A percentile compares a stretch with the other conserved stretches of the same genome.
Evolutionary conservation across 192 early-diverging fungal genomes (phyloP).

Genomic region (Linnemannia elongata): DNA sequence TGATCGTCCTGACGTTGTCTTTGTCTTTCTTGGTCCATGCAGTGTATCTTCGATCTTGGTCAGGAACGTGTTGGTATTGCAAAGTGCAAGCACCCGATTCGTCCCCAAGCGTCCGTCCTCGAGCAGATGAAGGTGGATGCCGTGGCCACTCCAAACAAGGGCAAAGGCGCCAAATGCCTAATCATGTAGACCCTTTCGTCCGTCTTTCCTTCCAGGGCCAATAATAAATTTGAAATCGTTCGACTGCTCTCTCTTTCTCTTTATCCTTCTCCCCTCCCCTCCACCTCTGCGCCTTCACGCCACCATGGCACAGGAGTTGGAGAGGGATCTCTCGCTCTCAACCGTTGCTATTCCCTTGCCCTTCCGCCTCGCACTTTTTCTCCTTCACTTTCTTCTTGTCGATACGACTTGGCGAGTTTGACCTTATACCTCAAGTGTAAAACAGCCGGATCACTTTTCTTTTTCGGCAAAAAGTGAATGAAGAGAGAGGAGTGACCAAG

Average conservation of each 20-base stretch:
- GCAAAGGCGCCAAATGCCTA: background rate
- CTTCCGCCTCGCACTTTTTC: background rate
- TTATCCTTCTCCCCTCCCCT: background rate
- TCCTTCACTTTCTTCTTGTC: background rate
- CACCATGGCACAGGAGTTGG: background rate
- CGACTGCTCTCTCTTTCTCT: background rate
- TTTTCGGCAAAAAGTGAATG: background rate
- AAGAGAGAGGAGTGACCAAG: background rate
- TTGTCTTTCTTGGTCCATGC: background rate
- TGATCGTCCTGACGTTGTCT: background rate
- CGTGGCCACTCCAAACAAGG: background rate
- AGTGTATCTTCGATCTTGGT: conserved; percentile 52
- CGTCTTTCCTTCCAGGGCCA: too few species aligned
- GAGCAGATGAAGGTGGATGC: conserved; percentile 42
- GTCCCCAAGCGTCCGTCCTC: conserved; percentile 9
- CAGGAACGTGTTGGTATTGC: conserved; percentile 44
- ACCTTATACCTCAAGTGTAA: background rate
- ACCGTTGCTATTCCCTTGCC: background rate
- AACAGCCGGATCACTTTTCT: background rate
- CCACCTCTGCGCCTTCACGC: background rate
- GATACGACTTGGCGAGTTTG: background rate
- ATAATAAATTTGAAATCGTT: background rate
- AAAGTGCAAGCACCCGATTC: conserved; percentile 35
- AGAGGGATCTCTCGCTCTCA: background rate
- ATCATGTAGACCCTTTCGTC: conserved; percentile 3